Conservation (phyloP, 2,329 filamentous ascomycete species). For the Cladosporium sp. region DNA sequence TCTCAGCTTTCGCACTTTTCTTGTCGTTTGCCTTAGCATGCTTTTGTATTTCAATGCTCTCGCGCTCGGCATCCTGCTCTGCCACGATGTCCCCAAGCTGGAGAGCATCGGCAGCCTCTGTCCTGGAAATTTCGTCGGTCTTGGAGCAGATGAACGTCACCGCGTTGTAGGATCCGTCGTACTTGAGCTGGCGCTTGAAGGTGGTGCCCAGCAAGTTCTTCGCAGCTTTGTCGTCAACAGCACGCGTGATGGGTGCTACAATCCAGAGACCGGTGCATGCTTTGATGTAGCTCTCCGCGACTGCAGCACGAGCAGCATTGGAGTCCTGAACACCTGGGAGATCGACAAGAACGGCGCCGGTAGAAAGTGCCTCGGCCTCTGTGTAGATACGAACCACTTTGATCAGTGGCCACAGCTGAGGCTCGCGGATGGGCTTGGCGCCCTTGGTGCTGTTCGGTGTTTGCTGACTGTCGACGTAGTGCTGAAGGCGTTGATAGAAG, state of each 20-base stretch:
- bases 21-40: slow-evolving; percentile 28
- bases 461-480: slow-evolving; percentile 58
- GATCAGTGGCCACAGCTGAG: slow-evolving; percentile 54
- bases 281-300: slow-evolving; percentile 61
- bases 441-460: slow-evolving; percentile 36
- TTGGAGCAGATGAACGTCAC: slow-evolving; percentile 65
- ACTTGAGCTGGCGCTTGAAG: slow-evolving; percentile 61
- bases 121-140: slow-evolving; percentile 60
- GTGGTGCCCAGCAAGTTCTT: slow-evolving; percentile 57
- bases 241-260: slow-evolving; percentile 61
- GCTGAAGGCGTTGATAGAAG: slow-evolving; percentile 51
- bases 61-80: slow-evolving; percentile 29
- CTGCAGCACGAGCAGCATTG: slow-evolving; percentile 59
- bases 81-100: slow-evolving; percentile 37
- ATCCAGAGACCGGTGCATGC: slow-evolving; percentile 62
- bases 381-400: slow-evolving; percentile 56
- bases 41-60: slow-evolving; percentile 28
- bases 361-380: slow-evolving; percentile 53
- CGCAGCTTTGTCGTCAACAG: slow-evolving; percentile 61
- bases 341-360: slow-evolving; percentile 59
- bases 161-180: slow-evolving; percentile 55
- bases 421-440: slow-evolving; percentile 33
- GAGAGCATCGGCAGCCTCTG: slow-evolving; percentile 45
- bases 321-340: slow-evolving; percentile 61
- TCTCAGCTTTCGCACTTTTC: slow-evolving; percentile 36